Evolutionary conservation across 2,329 filamentous ascomycete genomes (phyloP), one percentile per base, ranked within the genome.

Genomic region (Pezicula radicicola): DNA sequence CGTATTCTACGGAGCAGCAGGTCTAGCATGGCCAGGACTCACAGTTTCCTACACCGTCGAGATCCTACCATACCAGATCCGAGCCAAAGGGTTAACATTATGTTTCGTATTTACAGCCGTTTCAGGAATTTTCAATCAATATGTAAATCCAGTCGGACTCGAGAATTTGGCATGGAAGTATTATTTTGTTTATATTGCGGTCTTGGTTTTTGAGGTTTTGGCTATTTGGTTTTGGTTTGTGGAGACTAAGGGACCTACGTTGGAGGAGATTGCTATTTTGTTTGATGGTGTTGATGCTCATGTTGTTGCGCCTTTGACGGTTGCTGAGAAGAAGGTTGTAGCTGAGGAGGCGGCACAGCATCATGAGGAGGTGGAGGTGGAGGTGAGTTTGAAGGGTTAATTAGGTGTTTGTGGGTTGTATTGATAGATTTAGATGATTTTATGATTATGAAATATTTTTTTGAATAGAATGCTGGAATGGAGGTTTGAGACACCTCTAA

Each of bases 201-300:
- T 62, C 49, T 21, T 69, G 54, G 59, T 65, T 3, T 55, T 68
- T 40, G 63, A 68, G 49, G 59, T 60, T 46, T 16, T 61, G 6
- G 48, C 61, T 40, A 66, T 69, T 16, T 70, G 60, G 41, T 64
- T 68, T 48, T 62, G 63, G 39, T 66, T 69, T 51, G 67, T 67
- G 4, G 67, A 69, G 51, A 70, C 66, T 0, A 64, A 62, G 27
- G 61, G 58, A 0, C 60, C 61, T 3, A 66, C 66, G 2, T 56
- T 69, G 3, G 68, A 70, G 41, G 66, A 68, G 40, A 66, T 66
- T 33, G 65, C 65, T 1, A 35, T 56, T 3, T 48, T 67, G 33
- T 62, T 67, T 47, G 64, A 68, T 55, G 64, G 64, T 1, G 56
- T 63, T 16, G 51, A 66, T 42, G 57, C 59, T n/a, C 30, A 55